A percentile compares a stretch with the other conserved stretches of the same genome.
Conservation (phyloP, 192 early-diverging fungal species). For the Coemansia sp. region DNA sequence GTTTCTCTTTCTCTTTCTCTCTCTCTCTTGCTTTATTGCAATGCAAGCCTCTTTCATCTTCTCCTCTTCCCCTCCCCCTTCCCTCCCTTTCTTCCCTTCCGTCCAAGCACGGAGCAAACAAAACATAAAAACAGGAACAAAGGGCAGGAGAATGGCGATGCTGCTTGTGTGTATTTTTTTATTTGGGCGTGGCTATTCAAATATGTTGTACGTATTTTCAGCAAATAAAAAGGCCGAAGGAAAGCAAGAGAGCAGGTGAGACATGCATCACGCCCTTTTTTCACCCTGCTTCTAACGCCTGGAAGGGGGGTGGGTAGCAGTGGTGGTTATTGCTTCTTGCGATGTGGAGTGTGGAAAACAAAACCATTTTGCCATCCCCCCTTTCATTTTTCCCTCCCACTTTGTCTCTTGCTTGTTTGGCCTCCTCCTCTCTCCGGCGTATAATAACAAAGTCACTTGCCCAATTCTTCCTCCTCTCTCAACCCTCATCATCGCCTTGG, state of each 20-base stretch:
- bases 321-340: too few species aligned
- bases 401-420: not conserved
- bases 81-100: too few species aligned
- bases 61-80: not conserved
- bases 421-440: not conserved
- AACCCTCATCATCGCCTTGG: not conserved
- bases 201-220: not conserved
- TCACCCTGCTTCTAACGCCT: not conserved
- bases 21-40: not conserved
- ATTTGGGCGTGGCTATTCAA: not conserved
- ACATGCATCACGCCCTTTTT: not conserved
- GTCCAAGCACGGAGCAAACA: too few species aligned
- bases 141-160: not conserved
- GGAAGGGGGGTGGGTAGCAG: too few species aligned
- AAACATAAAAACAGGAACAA: not conserved
- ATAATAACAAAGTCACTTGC: not conserved
- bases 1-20: not conserved
- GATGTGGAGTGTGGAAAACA: too few species aligned
- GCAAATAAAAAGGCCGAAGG: not conserved
- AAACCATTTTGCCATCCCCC: too few species aligned
- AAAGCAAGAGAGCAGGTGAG: conserved; percentile 1
- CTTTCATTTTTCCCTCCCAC: too few species aligned
- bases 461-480: not conserved
- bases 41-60: conserved; percentile 8
- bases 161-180: not conserved